Conservation (phyloP, 2,329 filamentous ascomycete species). For the Tolypocladium endophyticum region DNA sequence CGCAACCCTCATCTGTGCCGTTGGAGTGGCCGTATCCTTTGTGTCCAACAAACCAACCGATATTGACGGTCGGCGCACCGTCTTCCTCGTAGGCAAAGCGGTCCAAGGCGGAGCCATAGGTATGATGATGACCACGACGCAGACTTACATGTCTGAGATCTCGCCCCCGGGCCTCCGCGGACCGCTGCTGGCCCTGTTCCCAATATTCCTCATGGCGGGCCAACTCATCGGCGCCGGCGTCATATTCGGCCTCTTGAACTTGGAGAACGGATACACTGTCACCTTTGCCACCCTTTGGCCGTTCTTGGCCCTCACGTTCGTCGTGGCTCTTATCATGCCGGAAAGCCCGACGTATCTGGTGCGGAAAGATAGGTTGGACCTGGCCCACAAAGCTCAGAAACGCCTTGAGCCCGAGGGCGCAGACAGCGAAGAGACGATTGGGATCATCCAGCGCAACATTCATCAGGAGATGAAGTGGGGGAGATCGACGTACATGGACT, state of each 20-base stretch:
- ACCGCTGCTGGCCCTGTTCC: slow-evolving; percentile 35
- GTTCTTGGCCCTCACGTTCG: slow-evolving; percentile 28
- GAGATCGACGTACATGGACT: slow-evolving; percentile 27
- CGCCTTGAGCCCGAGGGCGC: slow-evolving; percentile 7
- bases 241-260: slow-evolving; percentile 21
- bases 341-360: slow-evolving; percentile 41
- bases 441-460: slow-evolving; percentile 35
- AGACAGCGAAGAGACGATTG: slow-evolving; percentile 28
- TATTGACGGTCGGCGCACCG: slow-evolving; percentile 17
- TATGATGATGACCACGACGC: slow-evolving; percentile 28
- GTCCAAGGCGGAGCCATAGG: slow-evolving; percentile 34
- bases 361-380: slow-evolving; percentile 23
- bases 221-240: slow-evolving; percentile 34
- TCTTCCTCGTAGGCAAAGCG: slow-evolving; percentile 35
- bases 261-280: slow-evolving; percentile 25
- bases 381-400: slow-evolving; percentile 34
- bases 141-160: slow-evolving; percentile 42
- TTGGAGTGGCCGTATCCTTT: slow-evolving; percentile 22
- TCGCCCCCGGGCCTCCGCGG: slow-evolving; percentile 33
- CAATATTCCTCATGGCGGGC: slow-evolving; percentile 36
- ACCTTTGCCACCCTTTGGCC: slow-evolving; percentile 34
- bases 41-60: slow-evolving; percentile 9
- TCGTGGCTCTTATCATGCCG: slow-evolving; percentile 33
- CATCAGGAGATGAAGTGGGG: slow-evolving; percentile 24
- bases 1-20: slow-evolving; percentile 24